These are phyloP conservation scores for Ramaria rubella DNA, from an alignment of 768 basidiomycete species.

Conservation along the genomic window DNA sequence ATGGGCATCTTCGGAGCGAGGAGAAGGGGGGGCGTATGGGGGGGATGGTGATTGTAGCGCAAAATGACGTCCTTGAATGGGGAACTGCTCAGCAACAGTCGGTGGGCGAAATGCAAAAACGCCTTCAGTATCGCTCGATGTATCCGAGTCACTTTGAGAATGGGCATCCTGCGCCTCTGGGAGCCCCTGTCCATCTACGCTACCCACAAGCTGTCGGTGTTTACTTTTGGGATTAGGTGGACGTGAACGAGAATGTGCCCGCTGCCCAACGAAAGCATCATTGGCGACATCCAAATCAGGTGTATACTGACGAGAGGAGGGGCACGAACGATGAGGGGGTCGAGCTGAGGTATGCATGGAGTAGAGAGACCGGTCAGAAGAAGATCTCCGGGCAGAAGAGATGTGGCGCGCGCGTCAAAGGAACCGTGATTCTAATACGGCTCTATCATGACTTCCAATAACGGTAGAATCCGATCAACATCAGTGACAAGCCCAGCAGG, in stretches of 20 bases:
- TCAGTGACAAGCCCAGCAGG: no score
- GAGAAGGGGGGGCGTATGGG: slow-evolving; percentile 17
- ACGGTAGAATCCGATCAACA: no score
- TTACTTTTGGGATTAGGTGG: not conserved
- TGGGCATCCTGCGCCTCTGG: not conserved
- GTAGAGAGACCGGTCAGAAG: not conserved
- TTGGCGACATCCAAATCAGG: no score
- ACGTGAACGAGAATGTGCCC: not conserved
- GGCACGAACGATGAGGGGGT: not conserved
- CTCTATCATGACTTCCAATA: no score
- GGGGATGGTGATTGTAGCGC: not conserved
- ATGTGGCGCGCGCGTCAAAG: not conserved
- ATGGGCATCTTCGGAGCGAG: slow-evolving; percentile 11
- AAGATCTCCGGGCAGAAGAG: not conserved
- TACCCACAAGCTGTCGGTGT: not conserved
- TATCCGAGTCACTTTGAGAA: slow-evolving; percentile 29
- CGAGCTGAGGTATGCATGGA: not conserved
- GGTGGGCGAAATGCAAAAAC: slow-evolving; percentile 89
- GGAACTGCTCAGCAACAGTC: slow-evolving; percentile 50
- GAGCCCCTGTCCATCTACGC: not conserved
- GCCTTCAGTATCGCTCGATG: slow-evolving; percentile 73
- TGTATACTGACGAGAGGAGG: not conserved
- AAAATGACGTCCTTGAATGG: slow-evolving; percentile 21
- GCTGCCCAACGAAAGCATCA: no score
- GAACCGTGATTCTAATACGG: no score